Conservation (phyloP, 2,329 filamentous ascomycete species). For the Emericellopsis atlantica region DNA sequence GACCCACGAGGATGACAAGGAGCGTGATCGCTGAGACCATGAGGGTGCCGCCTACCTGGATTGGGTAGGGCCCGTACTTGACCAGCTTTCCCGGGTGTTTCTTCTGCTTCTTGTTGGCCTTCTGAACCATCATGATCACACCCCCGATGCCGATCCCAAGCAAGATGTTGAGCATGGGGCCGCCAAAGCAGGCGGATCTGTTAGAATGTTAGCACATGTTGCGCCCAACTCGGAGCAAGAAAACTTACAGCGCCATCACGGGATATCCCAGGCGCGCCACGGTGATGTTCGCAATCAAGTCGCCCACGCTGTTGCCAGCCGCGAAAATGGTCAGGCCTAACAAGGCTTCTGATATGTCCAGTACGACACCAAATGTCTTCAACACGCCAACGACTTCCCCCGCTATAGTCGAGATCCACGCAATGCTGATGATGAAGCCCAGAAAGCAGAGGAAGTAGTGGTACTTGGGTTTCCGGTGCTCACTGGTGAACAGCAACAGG, state of each 20-base stretch:
- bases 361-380: conserved; percentile 82
- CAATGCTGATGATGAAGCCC: conserved; percentile 82
- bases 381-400: conserved; percentile 91
- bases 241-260: conserved; percentile 71
- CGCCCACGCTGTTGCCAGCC: conserved; percentile 87
- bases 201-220: conserved; percentile 9
- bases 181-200: conserved; percentile 88
- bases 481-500: conserved; percentile 56
- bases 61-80: conserved; percentile 64
- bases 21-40: conserved; percentile 78
- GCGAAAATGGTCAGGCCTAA: conserved; percentile 92
- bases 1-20: conserved; percentile 62
- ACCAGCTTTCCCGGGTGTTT: conserved; percentile 55
- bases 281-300: conserved; percentile 89
- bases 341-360: conserved; percentile 89
- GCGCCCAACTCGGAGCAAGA: background rate
- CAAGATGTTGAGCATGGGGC: conserved; percentile 93
- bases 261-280: conserved; percentile 88
- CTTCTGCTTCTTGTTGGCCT: conserved; percentile 50
- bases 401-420: conserved; percentile 93
- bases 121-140: conserved; percentile 69
- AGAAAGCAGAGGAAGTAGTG: conserved; percentile 74
- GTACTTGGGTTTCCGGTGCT: conserved; percentile 55
- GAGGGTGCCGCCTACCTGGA: conserved; percentile 74
- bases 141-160: conserved; percentile 89